phyloP scores from a whole-genome alignment of 805 yeast genomes.

The Candida chauliodis region DNA sequence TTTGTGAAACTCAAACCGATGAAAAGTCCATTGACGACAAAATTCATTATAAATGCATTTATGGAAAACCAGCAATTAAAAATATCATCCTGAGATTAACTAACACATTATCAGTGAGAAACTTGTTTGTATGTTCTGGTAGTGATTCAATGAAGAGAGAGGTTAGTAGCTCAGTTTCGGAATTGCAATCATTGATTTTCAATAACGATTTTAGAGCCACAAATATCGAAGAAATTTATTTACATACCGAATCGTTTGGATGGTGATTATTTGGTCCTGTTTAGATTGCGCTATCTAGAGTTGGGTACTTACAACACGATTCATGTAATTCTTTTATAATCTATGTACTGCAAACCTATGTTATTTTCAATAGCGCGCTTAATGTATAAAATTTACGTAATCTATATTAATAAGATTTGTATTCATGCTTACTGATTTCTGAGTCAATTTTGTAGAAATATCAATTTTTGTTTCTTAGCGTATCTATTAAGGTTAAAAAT shows the following conservation, averaged over 20 bases:
- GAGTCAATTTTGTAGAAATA: no score
- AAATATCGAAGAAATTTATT: slow-evolving; percentile 40
- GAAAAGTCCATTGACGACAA: slow-evolving; percentile 6
- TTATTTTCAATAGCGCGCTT: no score
- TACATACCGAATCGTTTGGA: slow-evolving; percentile 52
- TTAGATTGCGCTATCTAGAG: no score
- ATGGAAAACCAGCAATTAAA: slow-evolving; percentile 21
- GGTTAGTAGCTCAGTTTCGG: slow-evolving; percentile 38
- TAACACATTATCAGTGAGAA: slow-evolving; percentile 22
- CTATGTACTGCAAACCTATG: no score
- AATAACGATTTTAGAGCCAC: slow-evolving; percentile 22
- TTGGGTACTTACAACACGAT: no score
- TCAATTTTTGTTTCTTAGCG: no score
- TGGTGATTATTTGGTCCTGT: no score
- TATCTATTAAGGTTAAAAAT: no score
- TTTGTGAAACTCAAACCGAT: slow-evolving; percentile 10
- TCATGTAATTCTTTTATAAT: no score
- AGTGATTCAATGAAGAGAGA: slow-evolving; percentile 36
- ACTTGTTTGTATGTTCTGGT: slow-evolving; percentile 46
- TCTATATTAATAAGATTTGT: no score
- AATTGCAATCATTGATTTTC: slow-evolving; percentile 33
- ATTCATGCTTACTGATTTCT: no score
- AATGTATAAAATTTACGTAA: no score
- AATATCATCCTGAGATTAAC: slow-evolving; percentile 15
- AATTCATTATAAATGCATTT: slow-evolving; percentile 9